phyloP scores from a whole-genome alignment of 2,329 filamentous ascomycete species.

The Arthroderma sp. region DNA sequence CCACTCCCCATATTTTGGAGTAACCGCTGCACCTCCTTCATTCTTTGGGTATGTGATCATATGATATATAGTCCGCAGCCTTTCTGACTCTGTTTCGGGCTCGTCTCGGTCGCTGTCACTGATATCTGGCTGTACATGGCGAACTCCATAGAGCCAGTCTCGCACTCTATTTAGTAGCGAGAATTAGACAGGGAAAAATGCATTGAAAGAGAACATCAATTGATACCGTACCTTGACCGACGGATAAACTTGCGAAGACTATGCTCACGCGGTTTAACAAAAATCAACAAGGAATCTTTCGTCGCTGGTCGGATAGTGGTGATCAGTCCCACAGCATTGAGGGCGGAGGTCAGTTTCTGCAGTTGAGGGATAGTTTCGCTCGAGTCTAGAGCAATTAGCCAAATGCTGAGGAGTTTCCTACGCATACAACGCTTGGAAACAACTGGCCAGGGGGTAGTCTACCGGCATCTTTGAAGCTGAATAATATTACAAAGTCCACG shows the following conservation, averaged over 20 bases:
- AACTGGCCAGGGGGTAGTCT: conserved; percentile 14
- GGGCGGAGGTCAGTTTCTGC: conserved; percentile 59
- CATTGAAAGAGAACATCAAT: background rate
- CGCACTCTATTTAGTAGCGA: conserved; percentile 47
- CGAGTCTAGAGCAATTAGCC: conserved; percentile 40
- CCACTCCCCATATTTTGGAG: conserved; percentile 56
- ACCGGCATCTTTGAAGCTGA: conserved; percentile 58
- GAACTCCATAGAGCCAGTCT: conserved; percentile 87
- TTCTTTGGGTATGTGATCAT: conserved; percentile 61
- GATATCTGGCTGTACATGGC: conserved; percentile 60
- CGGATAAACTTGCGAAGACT: conserved; percentile 72
- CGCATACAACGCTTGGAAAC: background rate
- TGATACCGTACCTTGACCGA: conserved; percentile 49
- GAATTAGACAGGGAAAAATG: background rate
- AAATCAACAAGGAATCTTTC: conserved; percentile 63
- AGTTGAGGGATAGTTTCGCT: conserved; percentile 61
- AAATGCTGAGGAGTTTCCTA: background rate
- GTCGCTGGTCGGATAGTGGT: conserved; percentile 77
- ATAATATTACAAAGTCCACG: conserved; percentile 82
- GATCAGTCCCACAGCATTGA: conserved; percentile 67
- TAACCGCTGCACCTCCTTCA: conserved; percentile 69
- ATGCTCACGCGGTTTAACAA: conserved; percentile 65
- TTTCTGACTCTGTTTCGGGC: conserved; percentile 75
- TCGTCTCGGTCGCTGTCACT: conserved; percentile 60
- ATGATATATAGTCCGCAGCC: conserved; percentile 74